Evolutionary conservation across 306 rosid genomes (phyloP).

Genomic region (Adenanthera pavonina): DNA sequence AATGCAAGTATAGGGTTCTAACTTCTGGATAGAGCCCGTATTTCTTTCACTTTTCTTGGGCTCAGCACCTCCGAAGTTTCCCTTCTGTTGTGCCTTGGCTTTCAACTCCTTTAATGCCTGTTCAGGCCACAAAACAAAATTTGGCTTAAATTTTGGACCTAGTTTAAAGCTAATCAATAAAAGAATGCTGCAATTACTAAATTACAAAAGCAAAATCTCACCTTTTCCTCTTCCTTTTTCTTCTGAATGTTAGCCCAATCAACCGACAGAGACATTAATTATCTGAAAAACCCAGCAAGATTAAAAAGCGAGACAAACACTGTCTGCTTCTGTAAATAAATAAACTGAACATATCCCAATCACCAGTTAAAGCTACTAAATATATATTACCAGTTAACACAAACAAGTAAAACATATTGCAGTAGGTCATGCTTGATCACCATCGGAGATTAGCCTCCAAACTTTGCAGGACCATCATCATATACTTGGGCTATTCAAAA

Average conservation of each 20-base stretch:
- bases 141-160: no score
- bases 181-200: background rate
- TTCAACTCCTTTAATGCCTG: constrained; percentile 83
- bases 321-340: background rate
- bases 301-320: background rate
- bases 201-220: constrained; percentile 35
- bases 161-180: background rate
- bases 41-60: constrained; percentile 91
- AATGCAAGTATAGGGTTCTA: background rate
- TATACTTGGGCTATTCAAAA: background rate
- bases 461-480: background rate
- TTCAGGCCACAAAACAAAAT: constrained; percentile 11
- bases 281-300: constrained; percentile 1
- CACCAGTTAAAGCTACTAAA: background rate
- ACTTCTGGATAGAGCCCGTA: constrained; percentile 37
- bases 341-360: background rate
- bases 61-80: constrained; percentile 75
- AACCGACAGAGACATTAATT: constrained; percentile 42
- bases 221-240: constrained; percentile 96
- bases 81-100: constrained; percentile 78
- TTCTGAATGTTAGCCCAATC: constrained; percentile 91
- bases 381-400: constrained; percentile 20
- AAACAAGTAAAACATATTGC: background rate
- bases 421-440: background rate
- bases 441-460: background rate